Conservation (phyloP, 163 green algal species). For the Chlamydomonas reinhardtii region DNA sequence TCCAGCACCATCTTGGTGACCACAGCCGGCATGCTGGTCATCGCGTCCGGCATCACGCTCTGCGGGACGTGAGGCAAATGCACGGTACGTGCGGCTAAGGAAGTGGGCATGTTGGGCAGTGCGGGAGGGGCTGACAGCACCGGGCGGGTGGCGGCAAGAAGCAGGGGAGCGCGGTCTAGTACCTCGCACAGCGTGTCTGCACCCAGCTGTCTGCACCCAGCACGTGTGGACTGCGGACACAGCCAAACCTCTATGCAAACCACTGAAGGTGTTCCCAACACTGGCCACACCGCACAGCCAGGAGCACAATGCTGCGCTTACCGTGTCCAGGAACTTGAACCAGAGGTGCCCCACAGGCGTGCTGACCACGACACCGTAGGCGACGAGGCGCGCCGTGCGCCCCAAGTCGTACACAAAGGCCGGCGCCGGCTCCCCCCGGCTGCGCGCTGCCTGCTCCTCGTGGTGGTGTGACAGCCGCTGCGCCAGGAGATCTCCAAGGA, state of each 20-base stretch:
- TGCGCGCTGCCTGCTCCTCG: not conserved
- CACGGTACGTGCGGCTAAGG: slow-evolving; percentile 5
- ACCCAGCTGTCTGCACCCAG: no score
- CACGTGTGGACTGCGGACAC: no score
- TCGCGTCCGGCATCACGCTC: slow-evolving; percentile 55
- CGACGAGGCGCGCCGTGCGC: slow-evolving; percentile 51
- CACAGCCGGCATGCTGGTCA: slow-evolving; percentile 60
- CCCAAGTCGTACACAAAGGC: slow-evolving; percentile 53
- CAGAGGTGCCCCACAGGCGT: slow-evolving; percentile 63
- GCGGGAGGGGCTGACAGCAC: no score
- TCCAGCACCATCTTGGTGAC: slow-evolving; percentile 73
- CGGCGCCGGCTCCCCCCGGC: not conserved
- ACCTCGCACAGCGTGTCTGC: no score
- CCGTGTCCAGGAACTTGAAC: slow-evolving; percentile 68
- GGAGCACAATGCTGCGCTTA: not conserved
- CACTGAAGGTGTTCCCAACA: no score
- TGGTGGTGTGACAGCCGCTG: slow-evolving; percentile 19
- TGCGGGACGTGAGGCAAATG: slow-evolving; percentile 14
- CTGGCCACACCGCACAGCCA: no score
- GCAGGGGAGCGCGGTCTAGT: no score
- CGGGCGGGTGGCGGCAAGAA: not conserved
- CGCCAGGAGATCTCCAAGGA: slow-evolving; percentile 27
- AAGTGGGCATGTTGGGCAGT: not conserved
- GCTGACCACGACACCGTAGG: slow-evolving; percentile 54
- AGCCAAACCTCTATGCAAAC: no score